These are phyloP conservation scores for Gnaphalium uliginosum DNA, from an alignment of 129 eudicot species.

Conservation along the genomic window DNA sequence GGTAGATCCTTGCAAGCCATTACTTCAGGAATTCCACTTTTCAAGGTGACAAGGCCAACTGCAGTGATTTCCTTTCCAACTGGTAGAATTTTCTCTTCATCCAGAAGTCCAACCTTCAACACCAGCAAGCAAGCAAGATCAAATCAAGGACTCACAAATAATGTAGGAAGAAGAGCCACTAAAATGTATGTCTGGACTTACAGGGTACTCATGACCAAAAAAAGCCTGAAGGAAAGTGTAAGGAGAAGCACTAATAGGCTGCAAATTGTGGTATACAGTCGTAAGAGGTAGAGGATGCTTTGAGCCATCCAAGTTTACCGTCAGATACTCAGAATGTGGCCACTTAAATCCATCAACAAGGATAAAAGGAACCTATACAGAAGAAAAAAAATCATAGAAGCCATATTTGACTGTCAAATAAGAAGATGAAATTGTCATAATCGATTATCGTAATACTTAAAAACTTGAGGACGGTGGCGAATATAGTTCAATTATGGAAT, in stretches of 20 bases:
- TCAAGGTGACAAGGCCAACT: slow-evolving; percentile 73
- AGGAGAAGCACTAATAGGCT: slow-evolving; percentile 83
- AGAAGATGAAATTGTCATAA: neutral
- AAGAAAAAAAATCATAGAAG: slow-evolving; percentile 18
- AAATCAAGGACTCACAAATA: slow-evolving; percentile 14
- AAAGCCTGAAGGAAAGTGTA: slow-evolving; percentile 87
- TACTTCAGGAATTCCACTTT: slow-evolving; percentile 64
- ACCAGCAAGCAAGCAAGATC: slow-evolving; percentile 14
- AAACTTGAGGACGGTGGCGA: neutral
- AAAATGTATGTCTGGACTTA: slow-evolving; percentile 36
- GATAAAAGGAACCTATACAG: slow-evolving; percentile 75
- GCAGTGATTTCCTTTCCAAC: slow-evolving; percentile 88
- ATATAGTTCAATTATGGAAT: neutral
- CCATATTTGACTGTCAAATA: slow-evolving; percentile 6
- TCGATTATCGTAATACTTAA: neutral
- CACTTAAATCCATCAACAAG: slow-evolving; percentile 67
- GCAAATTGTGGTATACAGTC: slow-evolving; percentile 81
- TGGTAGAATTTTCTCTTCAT: slow-evolving; percentile 85
- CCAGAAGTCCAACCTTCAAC: slow-evolving; percentile 74
- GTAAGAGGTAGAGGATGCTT: slow-evolving; percentile 80
- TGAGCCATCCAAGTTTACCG: slow-evolving; percentile 87
- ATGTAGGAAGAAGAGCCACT: slow-evolving; percentile 5
- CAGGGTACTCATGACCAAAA: slow-evolving; percentile 83
- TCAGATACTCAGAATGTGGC: slow-evolving; percentile 69
- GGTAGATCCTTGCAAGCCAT: slow-evolving; percentile 81